phyloP scores from a whole-genome alignment of 2,329 filamentous ascomycete species.

The Plenodomus biglobosus region DNA sequence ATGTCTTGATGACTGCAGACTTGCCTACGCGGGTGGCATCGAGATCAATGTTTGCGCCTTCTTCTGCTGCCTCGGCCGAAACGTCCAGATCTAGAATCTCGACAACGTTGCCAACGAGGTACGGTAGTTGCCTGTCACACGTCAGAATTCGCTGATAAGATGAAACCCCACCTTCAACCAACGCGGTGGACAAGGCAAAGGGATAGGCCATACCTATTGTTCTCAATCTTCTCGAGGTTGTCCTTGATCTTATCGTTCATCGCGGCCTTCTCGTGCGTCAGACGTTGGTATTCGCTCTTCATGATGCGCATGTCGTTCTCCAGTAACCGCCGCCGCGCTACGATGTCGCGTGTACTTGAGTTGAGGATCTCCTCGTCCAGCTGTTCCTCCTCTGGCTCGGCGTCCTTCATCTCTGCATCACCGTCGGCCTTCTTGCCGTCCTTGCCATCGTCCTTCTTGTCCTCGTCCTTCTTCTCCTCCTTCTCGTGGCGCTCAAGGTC shows the following conservation, averaged over 20 bases:
- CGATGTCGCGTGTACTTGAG: slow-evolving; percentile 91
- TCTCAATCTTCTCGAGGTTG: slow-evolving; percentile 97
- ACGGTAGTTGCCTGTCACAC: slow-evolving; percentile 79
- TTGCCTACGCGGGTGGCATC: slow-evolving; percentile 97
- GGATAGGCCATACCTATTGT: slow-evolving; percentile 73
- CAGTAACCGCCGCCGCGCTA: slow-evolving; percentile 84
- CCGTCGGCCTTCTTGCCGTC: slow-evolving; percentile 62
- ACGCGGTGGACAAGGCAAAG: slow-evolving; percentile 2
- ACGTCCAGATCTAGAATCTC: slow-evolving; percentile 96
- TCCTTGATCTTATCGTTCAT: slow-evolving; percentile 99
- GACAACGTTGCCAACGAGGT: slow-evolving; percentile 97
- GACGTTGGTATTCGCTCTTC: slow-evolving; percentile 92
- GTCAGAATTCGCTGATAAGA: slow-evolving; percentile 5
- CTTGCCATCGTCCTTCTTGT: slow-evolving; percentile 56
- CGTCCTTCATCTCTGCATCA: slow-evolving; percentile 92
- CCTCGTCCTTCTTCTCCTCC: slow-evolving; percentile 65
- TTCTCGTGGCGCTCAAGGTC: slow-evolving; percentile 79
- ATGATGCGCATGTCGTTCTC: slow-evolving; percentile 99
- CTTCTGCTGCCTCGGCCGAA: slow-evolving; percentile 91
- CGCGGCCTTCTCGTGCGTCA: slow-evolving; percentile 90
- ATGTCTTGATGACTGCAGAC: slow-evolving; percentile 99
- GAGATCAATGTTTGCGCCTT: slow-evolving; percentile 97
- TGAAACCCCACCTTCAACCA: not conserved
- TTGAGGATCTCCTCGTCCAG: slow-evolving; percentile 92
- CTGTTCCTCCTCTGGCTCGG: slow-evolving; percentile 66